phyloP scores from a whole-genome alignment of 108 stramenopile species.

The Discostella pseudostelligera region DNA sequence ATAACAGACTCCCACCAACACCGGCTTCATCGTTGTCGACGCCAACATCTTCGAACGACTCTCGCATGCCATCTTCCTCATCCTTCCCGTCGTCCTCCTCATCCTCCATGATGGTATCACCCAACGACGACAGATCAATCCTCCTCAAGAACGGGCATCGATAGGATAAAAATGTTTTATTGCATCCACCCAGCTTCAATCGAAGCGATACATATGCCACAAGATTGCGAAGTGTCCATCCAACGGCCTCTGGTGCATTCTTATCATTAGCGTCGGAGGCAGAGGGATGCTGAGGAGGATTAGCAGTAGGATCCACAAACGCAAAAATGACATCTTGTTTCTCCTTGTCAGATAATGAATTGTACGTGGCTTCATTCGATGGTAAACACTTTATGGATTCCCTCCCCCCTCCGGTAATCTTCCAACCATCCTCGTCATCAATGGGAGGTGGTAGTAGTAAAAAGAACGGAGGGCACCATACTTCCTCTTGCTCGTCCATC shows the following conservation, averaged over 20 bases:
- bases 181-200: constrained; percentile 56
- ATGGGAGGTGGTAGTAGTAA: constrained; percentile 22
- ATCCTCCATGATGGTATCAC: not conserved
- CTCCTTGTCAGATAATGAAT: constrained; percentile 34
- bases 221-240: constrained; percentile 83
- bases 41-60: constrained; percentile 9
- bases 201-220: constrained; percentile 73
- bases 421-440: constrained; percentile 3
- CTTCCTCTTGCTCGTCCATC: not conserved
- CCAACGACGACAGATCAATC: constrained; percentile 19
- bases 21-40: constrained; percentile 22
- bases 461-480: constrained; percentile 51
- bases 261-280: not conserved
- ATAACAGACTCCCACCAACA: constrained; percentile 46
- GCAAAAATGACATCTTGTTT: constrained; percentile 52
- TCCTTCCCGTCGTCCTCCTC: constrained; percentile 20
- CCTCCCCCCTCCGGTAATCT: not conserved
- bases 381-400: constrained; percentile 29
- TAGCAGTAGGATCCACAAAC: constrained; percentile 62
- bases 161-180: constrained; percentile 58
- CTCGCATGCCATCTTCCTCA: constrained; percentile 15
- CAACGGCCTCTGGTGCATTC: constrained; percentile 38
- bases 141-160: constrained; percentile 55
- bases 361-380: constrained; percentile 19
- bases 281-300: not conserved